Evolutionary conservation across 257 asterid species (phyloP).

Genomic region (Verbascum thapsus): DNA sequence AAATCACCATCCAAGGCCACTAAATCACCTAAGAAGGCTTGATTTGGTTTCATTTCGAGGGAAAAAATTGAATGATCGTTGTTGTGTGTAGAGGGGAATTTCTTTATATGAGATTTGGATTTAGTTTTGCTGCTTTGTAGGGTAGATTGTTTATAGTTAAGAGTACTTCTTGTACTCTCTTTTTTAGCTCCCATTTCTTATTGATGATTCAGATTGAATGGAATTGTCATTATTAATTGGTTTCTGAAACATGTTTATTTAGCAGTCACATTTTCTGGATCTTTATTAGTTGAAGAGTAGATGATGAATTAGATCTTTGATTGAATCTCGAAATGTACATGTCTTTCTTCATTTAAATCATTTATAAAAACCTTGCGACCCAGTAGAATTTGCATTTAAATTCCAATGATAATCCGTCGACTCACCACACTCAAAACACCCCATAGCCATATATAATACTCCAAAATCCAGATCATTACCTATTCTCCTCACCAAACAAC

Average conservation of each 20-base stretch:
- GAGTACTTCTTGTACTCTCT: constrained; percentile 17
- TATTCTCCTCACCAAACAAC: too few relatives aligned
- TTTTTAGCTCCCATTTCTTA: not conserved
- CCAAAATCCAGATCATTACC: too few relatives aligned
- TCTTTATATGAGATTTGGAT: constrained; percentile 26
- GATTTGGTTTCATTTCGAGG: not conserved
- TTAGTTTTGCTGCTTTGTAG: constrained; percentile 23
- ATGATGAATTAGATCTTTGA: too few relatives aligned
- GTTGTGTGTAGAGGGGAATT: not conserved
- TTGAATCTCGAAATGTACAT: too few relatives aligned
- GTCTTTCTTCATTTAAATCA: too few relatives aligned
- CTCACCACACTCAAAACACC: too few relatives aligned
- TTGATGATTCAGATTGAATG: constrained; percentile 18
- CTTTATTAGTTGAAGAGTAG: too few relatives aligned
- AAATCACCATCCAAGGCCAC: constrained; percentile 56
- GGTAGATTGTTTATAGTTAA: constrained; percentile 25
- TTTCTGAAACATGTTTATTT: not conserved
- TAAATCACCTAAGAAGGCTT: constrained; percentile 62
- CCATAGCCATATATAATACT: too few relatives aligned
- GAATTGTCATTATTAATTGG: not conserved
- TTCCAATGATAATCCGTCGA: too few relatives aligned
- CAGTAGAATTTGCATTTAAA: too few relatives aligned
- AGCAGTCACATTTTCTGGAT: too few relatives aligned
- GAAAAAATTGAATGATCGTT: not conserved
- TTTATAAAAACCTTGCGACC: too few relatives aligned